Evolutionary conservation across 306 rosid species (phyloP).

Genomic region (Cucurbita ficifolia): DNA sequence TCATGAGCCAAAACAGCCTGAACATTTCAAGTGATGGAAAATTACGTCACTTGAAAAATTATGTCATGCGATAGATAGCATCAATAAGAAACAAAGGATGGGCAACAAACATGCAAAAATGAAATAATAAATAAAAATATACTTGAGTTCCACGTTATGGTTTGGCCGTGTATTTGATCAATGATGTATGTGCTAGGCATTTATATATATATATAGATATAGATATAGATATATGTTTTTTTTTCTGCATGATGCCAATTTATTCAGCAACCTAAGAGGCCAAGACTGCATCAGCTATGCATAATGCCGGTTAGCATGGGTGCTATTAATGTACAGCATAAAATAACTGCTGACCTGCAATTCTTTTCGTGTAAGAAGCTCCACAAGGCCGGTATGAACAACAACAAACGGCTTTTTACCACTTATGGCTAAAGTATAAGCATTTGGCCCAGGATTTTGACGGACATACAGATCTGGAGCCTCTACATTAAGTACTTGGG

Average conservation of each 20-base stretch:
- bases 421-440: slow-evolving; percentile 84
- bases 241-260: neutral
- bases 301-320: neutral
- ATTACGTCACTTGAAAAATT: slow-evolving; percentile 12
- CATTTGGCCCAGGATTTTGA: slow-evolving; percentile 95
- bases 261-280: neutral
- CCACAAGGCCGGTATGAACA: slow-evolving; percentile 91
- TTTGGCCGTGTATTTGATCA: neutral
- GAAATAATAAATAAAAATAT: neutral
- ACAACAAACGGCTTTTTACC: slow-evolving; percentile 91
- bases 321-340: neutral
- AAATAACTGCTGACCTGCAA: slow-evolving; percentile 50
- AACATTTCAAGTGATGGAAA: slow-evolving; percentile 9
- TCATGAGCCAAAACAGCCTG: slow-evolving; percentile 99
- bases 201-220: too few relatives aligned
- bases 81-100: neutral
- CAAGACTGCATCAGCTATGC: neutral
- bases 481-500: slow-evolving; percentile 57
- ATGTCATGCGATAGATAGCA: slow-evolving; percentile 5
- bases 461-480: slow-evolving; percentile 88
- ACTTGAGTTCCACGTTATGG: neutral
- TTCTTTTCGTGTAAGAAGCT: slow-evolving; percentile 72
- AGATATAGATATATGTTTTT: neutral
- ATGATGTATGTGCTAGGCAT: neutral
- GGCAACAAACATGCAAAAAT: neutral